Conservation (phyloP, 176 grass and related monocot species). For the Aegilops longissima region DNA sequence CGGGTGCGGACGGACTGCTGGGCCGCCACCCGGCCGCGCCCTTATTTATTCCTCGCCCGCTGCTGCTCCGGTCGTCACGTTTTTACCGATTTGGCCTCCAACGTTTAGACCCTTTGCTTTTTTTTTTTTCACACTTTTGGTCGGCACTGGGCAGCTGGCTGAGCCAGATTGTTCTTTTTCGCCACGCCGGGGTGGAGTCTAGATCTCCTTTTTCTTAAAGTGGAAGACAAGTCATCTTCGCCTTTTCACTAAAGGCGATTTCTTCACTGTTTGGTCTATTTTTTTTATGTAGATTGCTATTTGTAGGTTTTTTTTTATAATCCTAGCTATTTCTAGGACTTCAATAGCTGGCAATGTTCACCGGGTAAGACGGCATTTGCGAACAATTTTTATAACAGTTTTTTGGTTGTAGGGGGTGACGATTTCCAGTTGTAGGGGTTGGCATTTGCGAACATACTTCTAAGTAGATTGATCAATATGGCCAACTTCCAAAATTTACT, state of each 20-base stretch:
- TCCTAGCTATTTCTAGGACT: too few relatives aligned
- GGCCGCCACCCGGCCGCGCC: background rate
- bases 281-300: too few relatives aligned
- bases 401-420: too few relatives aligned
- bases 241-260: background rate
- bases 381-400: too few relatives aligned
- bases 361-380: too few relatives aligned
- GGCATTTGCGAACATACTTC: too few relatives aligned
- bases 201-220: background rate
- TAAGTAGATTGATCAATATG: too few relatives aligned
- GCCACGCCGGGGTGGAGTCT: background rate
- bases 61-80: background rate
- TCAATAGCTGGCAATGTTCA: too few relatives aligned
- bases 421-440: too few relatives aligned
- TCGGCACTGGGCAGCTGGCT: background rate
- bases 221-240: background rate
- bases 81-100: constrained; percentile 14
- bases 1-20: background rate
- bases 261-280: background rate
- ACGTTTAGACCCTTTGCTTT: too few relatives aligned
- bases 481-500: too few relatives aligned
- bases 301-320: too few relatives aligned
- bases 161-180: constrained; percentile 12
- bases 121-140: background rate
- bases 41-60: constrained; percentile 13